These are phyloP conservation scores for Cyberlindnera petersonii DNA, from an alignment of 805 yeast genomes.

Conservation along the genomic window DNA sequence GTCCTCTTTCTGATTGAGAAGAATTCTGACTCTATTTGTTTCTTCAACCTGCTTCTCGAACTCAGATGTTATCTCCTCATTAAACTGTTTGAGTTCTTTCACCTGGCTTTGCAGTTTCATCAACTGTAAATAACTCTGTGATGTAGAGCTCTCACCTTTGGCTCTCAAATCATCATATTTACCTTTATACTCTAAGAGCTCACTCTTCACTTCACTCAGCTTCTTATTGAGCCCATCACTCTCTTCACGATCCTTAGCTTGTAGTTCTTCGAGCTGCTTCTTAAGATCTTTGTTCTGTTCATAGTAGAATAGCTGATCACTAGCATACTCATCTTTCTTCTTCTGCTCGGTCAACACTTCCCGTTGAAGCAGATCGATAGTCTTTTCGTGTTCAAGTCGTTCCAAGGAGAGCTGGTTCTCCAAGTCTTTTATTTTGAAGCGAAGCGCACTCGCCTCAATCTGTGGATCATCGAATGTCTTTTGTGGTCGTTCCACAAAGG, in stretches of 20 bases:
- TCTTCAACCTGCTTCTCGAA: slow-evolving; percentile 7
- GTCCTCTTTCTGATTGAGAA: slow-evolving; percentile 4
- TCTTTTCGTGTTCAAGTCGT: slow-evolving; percentile 30
- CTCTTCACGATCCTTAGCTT: slow-evolving; percentile 23
- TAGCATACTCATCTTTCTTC: slow-evolving; percentile 18
- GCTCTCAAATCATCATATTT: slow-evolving; percentile 9
- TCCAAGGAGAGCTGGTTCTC: slow-evolving; percentile 38
- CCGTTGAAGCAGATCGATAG: slow-evolving; percentile 28
- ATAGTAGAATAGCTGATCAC: slow-evolving; percentile 36
- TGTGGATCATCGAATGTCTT: slow-evolving; percentile 3
- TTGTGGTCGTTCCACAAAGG: slow-evolving; percentile 34
- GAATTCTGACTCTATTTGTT: neutral
- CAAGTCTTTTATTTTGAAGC: slow-evolving; percentile 35
- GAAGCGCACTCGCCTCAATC: slow-evolving; percentile 27
- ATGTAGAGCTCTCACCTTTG: neutral
- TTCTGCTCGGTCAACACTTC: slow-evolving; percentile 21
- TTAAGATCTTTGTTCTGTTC: slow-evolving; percentile 31
- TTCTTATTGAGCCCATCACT: slow-evolving; percentile 24
- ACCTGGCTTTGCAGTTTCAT: slow-evolving; percentile 4
- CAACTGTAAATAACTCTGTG: neutral
- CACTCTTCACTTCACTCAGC: slow-evolving; percentile 17
- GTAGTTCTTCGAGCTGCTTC: slow-evolving; percentile 25
- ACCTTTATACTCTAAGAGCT: slow-evolving; percentile 15
- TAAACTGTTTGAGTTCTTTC: slow-evolving; percentile 6
- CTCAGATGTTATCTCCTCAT: slow-evolving; percentile 6